These are phyloP conservation scores for Termitomyces sp. DNA, from an alignment of 1,284 basidiomycete species.

Conservation along the genomic window DNA sequence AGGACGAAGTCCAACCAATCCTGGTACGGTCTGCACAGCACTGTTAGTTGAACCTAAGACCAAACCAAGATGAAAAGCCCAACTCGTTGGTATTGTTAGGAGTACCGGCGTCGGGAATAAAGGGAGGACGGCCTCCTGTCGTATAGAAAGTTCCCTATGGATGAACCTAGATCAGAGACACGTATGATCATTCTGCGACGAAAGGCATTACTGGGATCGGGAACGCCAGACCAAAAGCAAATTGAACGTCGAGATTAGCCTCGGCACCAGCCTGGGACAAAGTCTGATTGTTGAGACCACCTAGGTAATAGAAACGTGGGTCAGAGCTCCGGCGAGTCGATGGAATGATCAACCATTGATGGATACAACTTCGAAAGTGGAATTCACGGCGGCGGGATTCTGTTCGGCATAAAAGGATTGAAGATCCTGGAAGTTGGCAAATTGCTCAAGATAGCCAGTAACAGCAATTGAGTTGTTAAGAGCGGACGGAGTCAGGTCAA, in stretches of 20 bases:
- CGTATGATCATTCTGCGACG: background rate
- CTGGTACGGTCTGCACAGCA: constrained; percentile 20
- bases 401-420: constrained; percentile 46
- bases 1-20: constrained; percentile 57
- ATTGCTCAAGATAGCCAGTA: constrained; percentile 51
- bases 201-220: constrained; percentile 30
- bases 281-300: constrained; percentile 60
- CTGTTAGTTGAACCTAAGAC: background rate
- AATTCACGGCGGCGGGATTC: constrained; percentile 39
- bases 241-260: constrained; percentile 69
- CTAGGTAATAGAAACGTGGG: constrained; percentile 23
- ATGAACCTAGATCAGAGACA: background rate
- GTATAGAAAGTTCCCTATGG: constrained; percentile 23
- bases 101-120: constrained; percentile 40
- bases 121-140: constrained; percentile 49
- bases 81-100: constrained; percentile 51
- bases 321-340: background rate
- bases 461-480: constrained; percentile 45
- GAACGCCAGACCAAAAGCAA: constrained; percentile 56
- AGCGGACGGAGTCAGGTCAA: constrained; percentile 35
- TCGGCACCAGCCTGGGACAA: constrained; percentile 51
- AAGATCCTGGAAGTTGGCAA: constrained; percentile 52
- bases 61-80: background rate
- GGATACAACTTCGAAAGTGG: constrained; percentile 39
- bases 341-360: constrained; percentile 37